phyloP scores from a whole-genome alignment of 805 yeast species.

The Cyberlindnera amylophila region DNA sequence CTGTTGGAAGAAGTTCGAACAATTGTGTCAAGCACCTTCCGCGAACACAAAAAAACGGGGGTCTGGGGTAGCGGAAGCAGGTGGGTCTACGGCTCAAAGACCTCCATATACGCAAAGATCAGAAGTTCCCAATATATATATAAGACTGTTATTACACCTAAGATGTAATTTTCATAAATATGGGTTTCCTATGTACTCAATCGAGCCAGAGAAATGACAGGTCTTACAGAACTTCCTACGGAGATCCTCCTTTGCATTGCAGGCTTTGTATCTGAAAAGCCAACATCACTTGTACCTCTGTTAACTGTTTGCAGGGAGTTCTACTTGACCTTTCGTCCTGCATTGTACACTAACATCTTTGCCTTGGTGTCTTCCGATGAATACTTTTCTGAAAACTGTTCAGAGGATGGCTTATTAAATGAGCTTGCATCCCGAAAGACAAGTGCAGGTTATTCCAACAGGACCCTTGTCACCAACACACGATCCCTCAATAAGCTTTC shows the following conservation, averaged over 20 bases:
- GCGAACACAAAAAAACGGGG: not conserved
- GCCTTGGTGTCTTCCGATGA: slow-evolving; percentile 16
- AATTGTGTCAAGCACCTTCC: no score
- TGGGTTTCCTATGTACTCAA: no score
- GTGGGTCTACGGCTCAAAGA: no score
- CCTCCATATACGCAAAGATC: no score
- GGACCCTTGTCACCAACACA: slow-evolving; percentile 10
- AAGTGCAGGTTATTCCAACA: not conserved
- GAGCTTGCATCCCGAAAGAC: not conserved
- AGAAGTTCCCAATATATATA: no score
- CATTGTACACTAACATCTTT: slow-evolving; percentile 14
- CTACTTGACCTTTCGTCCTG: slow-evolving; percentile 9
- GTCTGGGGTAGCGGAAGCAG: not conserved
- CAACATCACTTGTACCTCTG: slow-evolving; percentile 4
- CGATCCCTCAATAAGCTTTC: slow-evolving; percentile 3
- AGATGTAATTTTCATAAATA: no score
- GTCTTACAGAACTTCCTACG: slow-evolving; percentile 8
- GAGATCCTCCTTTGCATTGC: slow-evolving; percentile 12
- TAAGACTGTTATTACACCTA: no score
- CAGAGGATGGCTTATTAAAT: slow-evolving; percentile 2
- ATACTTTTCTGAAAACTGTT: not conserved
- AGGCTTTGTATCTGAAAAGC: slow-evolving; percentile 6
- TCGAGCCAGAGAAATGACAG: not conserved
- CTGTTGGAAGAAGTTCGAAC: no score
- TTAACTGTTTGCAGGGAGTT: slow-evolving; percentile 14